phyloP scores from a whole-genome alignment of 176 grass and related monocot species.

The Triticum aestivum region IWGSC_CS_RefSeq_v2.1 NC_057808.1:541727049-541727548 shows the following conservation, averaged over 20 bases:
- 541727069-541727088: too few relatives aligned
- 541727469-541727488: slow-evolving; percentile 57
- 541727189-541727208: slow-evolving; percentile 34
- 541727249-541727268: too few relatives aligned
- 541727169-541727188: slow-evolving; percentile 29
- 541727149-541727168: slow-evolving; percentile 30
- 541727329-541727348: slow-evolving; percentile 34
- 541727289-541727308: too few relatives aligned
- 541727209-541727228: slow-evolving; percentile 56
- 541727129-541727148: slow-evolving; percentile 17
- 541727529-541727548: slow-evolving; percentile 44
- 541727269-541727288: too few relatives aligned
- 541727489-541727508: slow-evolving; percentile 51
- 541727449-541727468: slow-evolving; percentile 57
- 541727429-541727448: slow-evolving; percentile 43
- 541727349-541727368: slow-evolving; percentile 28
- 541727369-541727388: slow-evolving; percentile 53
- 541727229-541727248: slow-evolving; percentile 5
- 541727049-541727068: too few relatives aligned
- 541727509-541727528: slow-evolving; percentile 61
- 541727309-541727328: not conserved
- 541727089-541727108: too few relatives aligned
- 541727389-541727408: slow-evolving; percentile 44
- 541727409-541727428: slow-evolving; percentile 37
- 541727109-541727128: not conserved